Base-by-base conservation (phyloP, 805 yeast genomes). In the Scheffersomyces lignosus region DNA sequence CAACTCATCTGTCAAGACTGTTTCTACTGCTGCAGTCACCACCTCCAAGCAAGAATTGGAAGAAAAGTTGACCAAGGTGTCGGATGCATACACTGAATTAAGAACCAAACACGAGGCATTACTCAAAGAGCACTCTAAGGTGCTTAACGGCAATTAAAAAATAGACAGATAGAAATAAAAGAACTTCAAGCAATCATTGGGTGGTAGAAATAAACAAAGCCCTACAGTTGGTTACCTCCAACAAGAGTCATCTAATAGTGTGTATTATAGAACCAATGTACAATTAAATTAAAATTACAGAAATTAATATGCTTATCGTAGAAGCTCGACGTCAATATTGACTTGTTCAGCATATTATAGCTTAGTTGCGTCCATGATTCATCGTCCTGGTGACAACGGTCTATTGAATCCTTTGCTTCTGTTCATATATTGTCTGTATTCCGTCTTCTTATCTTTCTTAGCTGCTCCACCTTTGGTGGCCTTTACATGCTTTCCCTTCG, bases 341-440 rank as follows among this genome's bases (percentile, higher is more conserved):
- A n/a, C n/a, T n/a, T n/a, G n/a, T n/a, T n/a, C n/a, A n/a, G n/a
- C n/a, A n/a, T n/a, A n/a, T n/a, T n/a, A n/a, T n/a, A n/a, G n/a
- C n/a, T n/a, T n/a, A n/a, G n/a, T n/a, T n/a, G n/a, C n/a, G n/a
- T n/a, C n/a, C n/a, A n/a, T n/a, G n/a, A 8, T 7, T 23, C 37
- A 47, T n/a, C 67, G 58, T 4, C 60, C 54, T 1, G 81, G 82
- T 2, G 81, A 77, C 26, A 77, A 52, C 1, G 78, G 71, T 36
- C 83, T 58, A 47, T 77, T 78, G 54, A 75, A 77, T 3, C 82
- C 82, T 44, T 73, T 75, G 10, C 56, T 66, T 38, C 81, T 59
- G 50, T 78, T 78, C 79, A 77, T 77, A 44, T 79, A 79, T 54
- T 78, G 83, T 48, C 84, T 64, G 49, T 75, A 79, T 27, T 70